phyloP scores from a whole-genome alignment of 352 stramenopile genomes.

The Globisporangium carolinianum region DNA sequence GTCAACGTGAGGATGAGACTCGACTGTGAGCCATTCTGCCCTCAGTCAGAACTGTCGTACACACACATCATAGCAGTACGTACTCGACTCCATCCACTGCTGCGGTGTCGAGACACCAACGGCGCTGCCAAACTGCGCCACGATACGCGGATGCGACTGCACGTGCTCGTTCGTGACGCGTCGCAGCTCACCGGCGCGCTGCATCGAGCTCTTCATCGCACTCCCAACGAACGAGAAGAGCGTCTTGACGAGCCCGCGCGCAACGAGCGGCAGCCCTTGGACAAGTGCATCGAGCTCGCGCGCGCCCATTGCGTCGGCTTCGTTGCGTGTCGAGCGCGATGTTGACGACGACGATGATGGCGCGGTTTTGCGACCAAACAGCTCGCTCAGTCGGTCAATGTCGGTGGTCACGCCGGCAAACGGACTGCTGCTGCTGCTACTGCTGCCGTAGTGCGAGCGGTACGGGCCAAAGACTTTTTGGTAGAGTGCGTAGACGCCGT shows the following conservation, averaged over 20 bases:
- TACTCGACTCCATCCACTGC: slow-evolving; percentile 75
- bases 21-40: no score
- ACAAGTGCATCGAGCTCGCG: slow-evolving; percentile 49
- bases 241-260: slow-evolving; percentile 54
- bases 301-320: slow-evolving; percentile 8
- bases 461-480: slow-evolving; percentile 49
- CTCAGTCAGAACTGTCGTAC: no score
- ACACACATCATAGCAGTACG: slow-evolving; percentile 8
- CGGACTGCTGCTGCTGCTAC: slow-evolving; percentile 15
- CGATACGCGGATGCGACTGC: slow-evolving; percentile 41
- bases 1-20: no score
- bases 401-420: slow-evolving; percentile 37
- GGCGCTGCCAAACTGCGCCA: slow-evolving; percentile 34
- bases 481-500: slow-evolving; percentile 71
- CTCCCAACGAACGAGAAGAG: slow-evolving; percentile 57
- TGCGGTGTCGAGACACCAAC: slow-evolving; percentile 48
- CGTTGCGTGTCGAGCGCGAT: background rate
- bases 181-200: slow-evolving; percentile 46
- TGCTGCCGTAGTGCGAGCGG: slow-evolving; percentile 16
- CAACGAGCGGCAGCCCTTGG: slow-evolving; percentile 49
- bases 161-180: slow-evolving; percentile 46
- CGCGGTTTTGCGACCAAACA: slow-evolving; percentile 28
- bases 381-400: slow-evolving; percentile 37
- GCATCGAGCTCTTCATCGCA: slow-evolving; percentile 59
- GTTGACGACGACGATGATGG: background rate